Base-by-base conservation (phyloP, 208 protist species). In the Angomonas ambiguus region DNA sequence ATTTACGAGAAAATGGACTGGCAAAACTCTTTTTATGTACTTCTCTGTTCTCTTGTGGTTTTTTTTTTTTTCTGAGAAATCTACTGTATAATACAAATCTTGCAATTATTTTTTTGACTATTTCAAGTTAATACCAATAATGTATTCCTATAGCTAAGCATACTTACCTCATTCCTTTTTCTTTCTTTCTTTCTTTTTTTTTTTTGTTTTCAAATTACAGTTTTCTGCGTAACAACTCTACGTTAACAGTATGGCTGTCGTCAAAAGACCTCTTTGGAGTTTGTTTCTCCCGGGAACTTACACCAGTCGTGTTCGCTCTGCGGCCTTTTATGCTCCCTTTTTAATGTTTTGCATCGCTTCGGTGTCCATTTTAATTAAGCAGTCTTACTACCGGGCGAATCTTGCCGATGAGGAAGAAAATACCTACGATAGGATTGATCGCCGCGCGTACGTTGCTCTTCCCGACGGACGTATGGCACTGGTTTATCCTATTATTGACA, bases 391-490 rank as follows among this genome's bases (percentile, higher is more conserved):
- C 67, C 80, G 92, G 63, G 62, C 71, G 13, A 87, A 82, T 42
- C 80, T 97, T 11, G 71, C 80, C 11, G 88, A 94, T 59, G 92
- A 97, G 68, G 87, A 85, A 18, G 67, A 61, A 22, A 74, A 77
- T 22, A 97, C 92, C 22, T 92, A 68, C 64, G 92, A 97, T 73
- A 62, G 92, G 45, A 94, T 97, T 49, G 81, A 95, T 62, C 87
- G 92, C 53, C 87, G 89, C 20, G 89, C 89, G 4, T 97, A 95
- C 60, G 85, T 97, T 10, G 87, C 86, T 13, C 85, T 97, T 3
- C 92, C 92, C 1, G 89, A 97, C 64, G 92, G 92, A 2, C 85
- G 89, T 27, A 95, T 95, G 89, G 92, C 92, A 2, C 65, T 95
- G 13, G 84, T 97, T 27, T 95, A 97, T 68, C 92, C 92, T 18